phyloP scores from a whole-genome alignment of 1,284 basidiomycete species.

The Papiliotrema terrestris region DNA sequence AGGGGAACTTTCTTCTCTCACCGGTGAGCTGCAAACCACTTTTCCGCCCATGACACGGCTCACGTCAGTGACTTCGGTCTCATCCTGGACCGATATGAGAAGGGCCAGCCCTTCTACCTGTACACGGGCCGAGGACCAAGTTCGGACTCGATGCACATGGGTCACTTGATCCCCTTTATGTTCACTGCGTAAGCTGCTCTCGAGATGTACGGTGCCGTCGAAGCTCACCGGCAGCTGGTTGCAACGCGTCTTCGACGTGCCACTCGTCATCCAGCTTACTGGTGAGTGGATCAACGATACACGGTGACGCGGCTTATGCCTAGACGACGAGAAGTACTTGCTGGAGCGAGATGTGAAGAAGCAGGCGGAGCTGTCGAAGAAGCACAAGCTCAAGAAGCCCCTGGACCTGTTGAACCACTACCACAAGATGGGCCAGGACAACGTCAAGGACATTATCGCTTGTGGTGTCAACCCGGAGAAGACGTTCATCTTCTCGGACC shows the following conservation, averaged over 20 bases:
- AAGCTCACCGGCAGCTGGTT: conserved; percentile 66
- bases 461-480: conserved; percentile 89
- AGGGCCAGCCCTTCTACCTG: conserved; percentile 95
- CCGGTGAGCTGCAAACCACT: conserved; percentile 58
- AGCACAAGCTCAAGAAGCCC: conserved; percentile 44
- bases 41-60: conserved; percentile 1
- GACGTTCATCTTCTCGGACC: conserved; percentile 96
- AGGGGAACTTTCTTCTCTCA: conserved; percentile 98
- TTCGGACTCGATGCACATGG: conserved; percentile 95
- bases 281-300: conserved; percentile 52
- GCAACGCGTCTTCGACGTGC: conserved; percentile 93
- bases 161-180: conserved; percentile 95
- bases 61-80: conserved; percentile 76
- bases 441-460: conserved; percentile 93
- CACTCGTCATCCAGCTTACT: conserved; percentile 91
- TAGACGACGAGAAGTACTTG: conserved; percentile 98
- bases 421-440: conserved; percentile 75
- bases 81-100: conserved; percentile 93
- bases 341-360: conserved; percentile 76
- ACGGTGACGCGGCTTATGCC: neutral
- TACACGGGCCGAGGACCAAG: conserved; percentile 98
- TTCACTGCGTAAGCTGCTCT: conserved; percentile 88
- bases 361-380: conserved; percentile 44
- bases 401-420: conserved; percentile 69
- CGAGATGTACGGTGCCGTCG: too few relatives aligned